These are phyloP conservation scores for Rhizophagus prolifer DNA, from an alignment of 192 early-diverging fungal genomes.

Conservation along the genomic window DNA sequence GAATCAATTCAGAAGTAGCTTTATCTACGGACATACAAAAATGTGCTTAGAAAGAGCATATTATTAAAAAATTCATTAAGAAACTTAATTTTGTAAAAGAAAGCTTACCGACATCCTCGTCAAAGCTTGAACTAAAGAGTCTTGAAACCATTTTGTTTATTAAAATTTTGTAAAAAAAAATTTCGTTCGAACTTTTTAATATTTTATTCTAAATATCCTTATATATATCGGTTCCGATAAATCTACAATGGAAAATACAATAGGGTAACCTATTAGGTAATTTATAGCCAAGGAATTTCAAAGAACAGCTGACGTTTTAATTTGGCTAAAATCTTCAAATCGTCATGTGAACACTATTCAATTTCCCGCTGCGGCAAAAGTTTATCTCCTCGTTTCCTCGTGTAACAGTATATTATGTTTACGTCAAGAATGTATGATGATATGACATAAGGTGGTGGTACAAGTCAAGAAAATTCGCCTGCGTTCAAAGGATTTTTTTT, in stretches of 20 bases:
- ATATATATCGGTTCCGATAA: background rate
- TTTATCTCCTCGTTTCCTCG: too few species aligned
- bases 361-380: too few species aligned
- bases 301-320: too few species aligned
- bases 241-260: background rate
- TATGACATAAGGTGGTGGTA: too few species aligned
- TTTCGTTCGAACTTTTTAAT: too few species aligned
- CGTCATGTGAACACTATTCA: too few species aligned
- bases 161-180: background rate
- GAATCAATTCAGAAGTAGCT: constrained; percentile 89
- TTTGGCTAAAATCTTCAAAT: too few species aligned
- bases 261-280: background rate
- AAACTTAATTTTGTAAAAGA: background rate
- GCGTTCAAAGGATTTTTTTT: too few species aligned
- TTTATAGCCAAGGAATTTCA: background rate
- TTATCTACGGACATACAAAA: constrained; percentile 46
- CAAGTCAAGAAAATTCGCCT: too few species aligned
- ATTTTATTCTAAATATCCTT: background rate
- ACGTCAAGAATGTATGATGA: too few species aligned
- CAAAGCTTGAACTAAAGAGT: constrained; percentile 36
- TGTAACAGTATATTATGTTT: too few species aligned
- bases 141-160: constrained; percentile 33
- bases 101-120: constrained; percentile 47
- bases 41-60: background rate
- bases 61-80: background rate